phyloP scores from a whole-genome alignment of 352 stramenopile genomes.

The Phytophthora syringae region DNA sequence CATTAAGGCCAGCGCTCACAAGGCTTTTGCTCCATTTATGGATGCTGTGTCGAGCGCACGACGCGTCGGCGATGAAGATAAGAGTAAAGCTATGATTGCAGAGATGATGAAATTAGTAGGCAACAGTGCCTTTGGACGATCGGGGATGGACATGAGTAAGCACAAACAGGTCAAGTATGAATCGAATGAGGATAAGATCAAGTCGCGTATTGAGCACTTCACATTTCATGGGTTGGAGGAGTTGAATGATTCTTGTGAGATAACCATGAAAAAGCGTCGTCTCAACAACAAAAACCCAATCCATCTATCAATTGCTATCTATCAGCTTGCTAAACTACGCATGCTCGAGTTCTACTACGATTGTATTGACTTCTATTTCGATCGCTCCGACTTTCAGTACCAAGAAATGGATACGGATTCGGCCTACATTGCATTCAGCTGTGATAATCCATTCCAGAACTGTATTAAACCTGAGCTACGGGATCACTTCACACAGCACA shows the following conservation, averaged over 20 bases:
- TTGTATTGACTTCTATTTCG: constrained; percentile 3
- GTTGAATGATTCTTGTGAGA: constrained; percentile 16
- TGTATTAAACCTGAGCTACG: constrained; percentile 17
- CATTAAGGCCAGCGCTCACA: constrained; percentile 25
- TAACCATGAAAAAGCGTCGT: constrained; percentile 5
- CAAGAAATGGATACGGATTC: too few species aligned
- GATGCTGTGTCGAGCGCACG: constrained; percentile 32
- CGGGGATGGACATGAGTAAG: constrained; percentile 22
- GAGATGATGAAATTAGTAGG: constrained; percentile 28
- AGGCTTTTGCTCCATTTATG: constrained; percentile 29
- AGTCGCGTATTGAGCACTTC: constrained; percentile 14
- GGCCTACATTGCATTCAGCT: constrained; percentile 6
- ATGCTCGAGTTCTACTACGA: constrained; percentile 11
- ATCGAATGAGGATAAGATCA: constrained; percentile 2
- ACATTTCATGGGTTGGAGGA: constrained; percentile 17
- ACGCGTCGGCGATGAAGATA: constrained; percentile 29
- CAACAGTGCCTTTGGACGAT: constrained; percentile 21
- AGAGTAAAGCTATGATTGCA: constrained; percentile 22
- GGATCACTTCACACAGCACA: constrained; percentile 13
- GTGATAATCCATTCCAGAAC: constrained; percentile 16
- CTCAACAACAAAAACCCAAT: neutral
- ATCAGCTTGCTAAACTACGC: neutral
- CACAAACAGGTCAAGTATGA: constrained; percentile 26
- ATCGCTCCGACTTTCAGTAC: neutral
- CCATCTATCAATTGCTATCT: constrained; percentile 2